These are phyloP conservation scores for Lepidopterella palustris DNA, from an alignment of 495 filamentous ascomycete genomes.

Conservation along the genomic window DNA sequence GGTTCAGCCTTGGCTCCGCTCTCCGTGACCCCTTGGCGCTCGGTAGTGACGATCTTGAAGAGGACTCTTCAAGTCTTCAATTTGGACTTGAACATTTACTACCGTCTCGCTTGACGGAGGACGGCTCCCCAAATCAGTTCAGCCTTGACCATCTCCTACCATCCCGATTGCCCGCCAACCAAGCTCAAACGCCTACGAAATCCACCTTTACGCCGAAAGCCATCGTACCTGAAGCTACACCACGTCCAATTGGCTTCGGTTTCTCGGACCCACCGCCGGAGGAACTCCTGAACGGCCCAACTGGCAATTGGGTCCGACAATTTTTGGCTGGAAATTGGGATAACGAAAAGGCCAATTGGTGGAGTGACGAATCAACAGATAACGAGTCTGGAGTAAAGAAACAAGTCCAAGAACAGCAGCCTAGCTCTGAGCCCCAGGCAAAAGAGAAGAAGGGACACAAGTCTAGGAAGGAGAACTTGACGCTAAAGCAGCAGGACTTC, in stretches of 20 bases:
- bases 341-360: constrained; percentile 15
- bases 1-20: constrained; percentile 21
- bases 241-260: constrained; percentile 2
- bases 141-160: constrained; percentile 34
- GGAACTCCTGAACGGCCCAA: constrained; percentile 13
- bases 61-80: constrained; percentile 31
- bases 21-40: constrained; percentile 6
- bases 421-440: not conserved
- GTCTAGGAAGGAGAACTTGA: constrained; percentile 32
- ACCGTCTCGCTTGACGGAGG: constrained; percentile 15
- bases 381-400: constrained; percentile 15
- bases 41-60: constrained; percentile 33
- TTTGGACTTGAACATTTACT: constrained; percentile 36
- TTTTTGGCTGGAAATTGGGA: constrained; percentile 24
- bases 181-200: constrained; percentile 24
- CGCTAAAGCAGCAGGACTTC: constrained; percentile 36
- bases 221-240: constrained; percentile 3
- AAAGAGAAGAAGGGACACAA: constrained; percentile 26
- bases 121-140: constrained; percentile 26
- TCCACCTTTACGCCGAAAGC: not conserved
- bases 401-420: not conserved
- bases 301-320: constrained; percentile 33
- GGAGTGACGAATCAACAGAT: constrained; percentile 20
- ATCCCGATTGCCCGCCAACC: constrained; percentile 25
- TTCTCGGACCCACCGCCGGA: not conserved